Evolutionary conservation across 257 asterid species (phyloP).

Genomic region (Solanum tarapatanum): DNA sequence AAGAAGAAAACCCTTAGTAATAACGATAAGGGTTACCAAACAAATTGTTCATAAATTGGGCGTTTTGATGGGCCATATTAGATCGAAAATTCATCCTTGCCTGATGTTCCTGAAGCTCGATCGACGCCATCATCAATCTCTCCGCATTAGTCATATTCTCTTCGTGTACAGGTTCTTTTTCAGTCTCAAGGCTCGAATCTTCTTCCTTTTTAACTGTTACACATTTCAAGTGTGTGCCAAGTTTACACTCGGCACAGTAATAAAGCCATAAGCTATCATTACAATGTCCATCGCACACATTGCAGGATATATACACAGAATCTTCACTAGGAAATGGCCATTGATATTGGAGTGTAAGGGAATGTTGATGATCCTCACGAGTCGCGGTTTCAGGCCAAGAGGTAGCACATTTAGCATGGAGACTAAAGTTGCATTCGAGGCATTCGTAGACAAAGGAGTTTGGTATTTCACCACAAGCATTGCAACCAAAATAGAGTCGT

Average conservation of each 20-base stretch:
- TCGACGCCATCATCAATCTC: neutral
- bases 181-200: neutral
- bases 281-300: neutral
- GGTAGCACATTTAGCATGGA: slow-evolving; percentile 5
- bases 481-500: neutral
- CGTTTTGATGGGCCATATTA: neutral
- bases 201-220: neutral
- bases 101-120: neutral
- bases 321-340: neutral
- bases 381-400: neutral
- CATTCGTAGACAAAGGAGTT: slow-evolving; percentile 8
- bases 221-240: neutral
- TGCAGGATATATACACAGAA: neutral
- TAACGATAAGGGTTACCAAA: neutral
- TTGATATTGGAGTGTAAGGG: neutral
- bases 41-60: neutral
- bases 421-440: slow-evolving; percentile 5
- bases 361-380: neutral
- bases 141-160: neutral
- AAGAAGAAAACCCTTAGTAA: neutral
- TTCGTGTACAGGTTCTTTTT: neutral
- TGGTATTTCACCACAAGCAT: slow-evolving; percentile 3
- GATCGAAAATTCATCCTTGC: neutral
- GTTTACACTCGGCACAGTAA: neutral
- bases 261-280: neutral